These are phyloP conservation scores for Epipyxis sp. DNA, from an alignment of 108 stramenopile genomes.

Conservation along the genomic window DNA sequence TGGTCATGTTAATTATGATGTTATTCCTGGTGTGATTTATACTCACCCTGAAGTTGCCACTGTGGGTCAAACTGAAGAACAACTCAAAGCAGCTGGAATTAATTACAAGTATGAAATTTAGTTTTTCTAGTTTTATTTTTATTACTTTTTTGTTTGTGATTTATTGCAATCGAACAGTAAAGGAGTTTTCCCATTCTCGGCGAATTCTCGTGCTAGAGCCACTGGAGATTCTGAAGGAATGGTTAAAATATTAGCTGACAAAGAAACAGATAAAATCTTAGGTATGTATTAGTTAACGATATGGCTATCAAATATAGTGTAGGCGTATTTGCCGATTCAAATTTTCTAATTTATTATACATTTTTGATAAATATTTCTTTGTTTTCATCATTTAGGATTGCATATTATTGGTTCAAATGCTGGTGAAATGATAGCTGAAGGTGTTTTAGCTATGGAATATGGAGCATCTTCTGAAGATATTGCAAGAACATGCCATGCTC, in stretches of 20 bases:
- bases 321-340: too few species aligned
- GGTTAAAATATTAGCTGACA: slow-evolving; percentile 95
- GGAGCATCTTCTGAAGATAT: slow-evolving; percentile 97
- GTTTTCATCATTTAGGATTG: too few species aligned
- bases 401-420: slow-evolving; percentile 99
- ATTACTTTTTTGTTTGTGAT: too few species aligned
- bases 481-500: slow-evolving; percentile 99
- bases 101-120: too few species aligned
- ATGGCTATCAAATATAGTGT: too few species aligned
- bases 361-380: too few species aligned
- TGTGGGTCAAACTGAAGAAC: slow-evolving; percentile 98
- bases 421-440: slow-evolving; percentile 99
- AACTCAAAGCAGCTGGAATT: slow-evolving; percentile 88
- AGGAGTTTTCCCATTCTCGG: slow-evolving; percentile 90
- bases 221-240: slow-evolving; percentile 90
- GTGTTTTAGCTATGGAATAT: slow-evolving; percentile 97
- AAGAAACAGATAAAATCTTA: slow-evolving; percentile 88
- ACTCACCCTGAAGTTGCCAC: slow-evolving; percentile 98
- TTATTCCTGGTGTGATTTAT: slow-evolving; percentile 98
- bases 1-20: slow-evolving; percentile 99
- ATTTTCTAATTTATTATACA: too few species aligned
- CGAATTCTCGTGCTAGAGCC: slow-evolving; percentile 90
- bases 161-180: too few species aligned
- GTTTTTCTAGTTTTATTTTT: too few species aligned
- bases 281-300: too few species aligned